These are phyloP conservation scores for Scleroderma bovista DNA, from an alignment of 768 basidiomycete species.

Conservation along the genomic window DNA sequence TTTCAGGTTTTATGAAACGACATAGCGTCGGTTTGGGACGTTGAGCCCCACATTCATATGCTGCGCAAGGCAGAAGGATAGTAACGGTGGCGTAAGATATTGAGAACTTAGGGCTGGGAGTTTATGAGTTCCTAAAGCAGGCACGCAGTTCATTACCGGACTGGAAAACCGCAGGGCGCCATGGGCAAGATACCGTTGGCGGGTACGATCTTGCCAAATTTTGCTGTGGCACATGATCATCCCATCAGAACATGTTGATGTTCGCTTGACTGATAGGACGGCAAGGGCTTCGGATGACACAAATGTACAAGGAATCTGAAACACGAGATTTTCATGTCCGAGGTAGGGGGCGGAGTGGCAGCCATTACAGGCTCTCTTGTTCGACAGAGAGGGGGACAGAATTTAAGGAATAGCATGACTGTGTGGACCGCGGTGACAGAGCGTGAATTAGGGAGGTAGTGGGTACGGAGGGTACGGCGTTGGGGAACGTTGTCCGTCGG, in stretches of 20 bases:
- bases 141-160: conserved; percentile 21
- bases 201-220: conserved; percentile 11
- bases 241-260: conserved; percentile 24
- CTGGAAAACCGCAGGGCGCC: conserved; percentile 3
- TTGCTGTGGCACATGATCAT: conserved; percentile 15
- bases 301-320: conserved; percentile 15
- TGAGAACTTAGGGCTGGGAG: not conserved
- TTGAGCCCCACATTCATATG: conserved; percentile 2
- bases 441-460: not conserved
- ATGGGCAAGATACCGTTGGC: conserved; percentile 14
- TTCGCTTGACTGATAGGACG: conserved; percentile 21
- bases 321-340: conserved; percentile 34
- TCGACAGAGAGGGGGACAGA: conserved; percentile 10
- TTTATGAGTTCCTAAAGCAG: conserved; percentile 1
- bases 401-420: conserved; percentile 10
- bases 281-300: conserved; percentile 20
- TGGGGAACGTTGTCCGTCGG: conserved; percentile 2
- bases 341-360: conserved; percentile 19
- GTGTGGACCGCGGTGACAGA: not conserved
- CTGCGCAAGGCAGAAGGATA: conserved; percentile 3
- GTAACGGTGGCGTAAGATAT: not conserved
- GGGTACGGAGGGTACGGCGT: conserved; percentile 1
- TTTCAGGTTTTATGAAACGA: not conserved
- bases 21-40: not conserved
- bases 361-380: not conserved